These are phyloP conservation scores for Solanum piurae DNA, from an alignment of 257 asterid species.

Conservation along the genomic window DNA sequence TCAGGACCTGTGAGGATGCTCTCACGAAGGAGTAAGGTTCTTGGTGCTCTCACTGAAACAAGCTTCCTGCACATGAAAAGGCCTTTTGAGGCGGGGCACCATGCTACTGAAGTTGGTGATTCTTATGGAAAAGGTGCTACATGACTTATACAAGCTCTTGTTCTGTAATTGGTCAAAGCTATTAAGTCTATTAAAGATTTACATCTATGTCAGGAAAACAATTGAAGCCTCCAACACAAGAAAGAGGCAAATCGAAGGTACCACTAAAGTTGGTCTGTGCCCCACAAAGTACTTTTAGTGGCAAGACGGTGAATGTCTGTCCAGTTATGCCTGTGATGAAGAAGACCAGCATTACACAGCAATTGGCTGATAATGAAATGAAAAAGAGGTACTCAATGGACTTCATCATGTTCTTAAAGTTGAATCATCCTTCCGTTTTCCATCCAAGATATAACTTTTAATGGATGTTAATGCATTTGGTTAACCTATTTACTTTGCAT, in stretches of 20 bases:
- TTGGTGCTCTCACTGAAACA: conserved; percentile 22
- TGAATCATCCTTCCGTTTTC: conserved; percentile 2
- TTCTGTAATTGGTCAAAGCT: conserved; percentile 9
- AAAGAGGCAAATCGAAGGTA: conserved; percentile 5
- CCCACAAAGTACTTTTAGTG: conserved; percentile 9
- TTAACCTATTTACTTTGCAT: not conserved
- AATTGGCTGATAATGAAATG: conserved; percentile 22
- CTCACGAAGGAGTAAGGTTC: conserved; percentile 24
- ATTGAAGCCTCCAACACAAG: conserved; percentile 18
- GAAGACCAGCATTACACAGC: conserved; percentile 1
- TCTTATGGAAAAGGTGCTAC: conserved; percentile 10
- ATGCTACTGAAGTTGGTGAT: conserved; percentile 7
- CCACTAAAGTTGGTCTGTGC: conserved; percentile 7
- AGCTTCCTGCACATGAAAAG: conserved; percentile 11
- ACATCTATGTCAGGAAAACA: conserved; percentile 5
- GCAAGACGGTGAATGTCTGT: not conserved
- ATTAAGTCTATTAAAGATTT: conserved; percentile 5
- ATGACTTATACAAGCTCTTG: conserved; percentile 2
- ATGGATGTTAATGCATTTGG: not conserved
- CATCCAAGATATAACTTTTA: not conserved
- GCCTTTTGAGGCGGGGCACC: not conserved
- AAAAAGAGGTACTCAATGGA: conserved; percentile 30
- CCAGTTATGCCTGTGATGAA: not conserved
- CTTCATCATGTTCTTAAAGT: conserved; percentile 4
- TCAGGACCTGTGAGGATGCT: conserved; percentile 13